Evolutionary conservation across 495 filamentous ascomycete species (phyloP).

Genomic region (Aspergillus panamensis): DNA sequence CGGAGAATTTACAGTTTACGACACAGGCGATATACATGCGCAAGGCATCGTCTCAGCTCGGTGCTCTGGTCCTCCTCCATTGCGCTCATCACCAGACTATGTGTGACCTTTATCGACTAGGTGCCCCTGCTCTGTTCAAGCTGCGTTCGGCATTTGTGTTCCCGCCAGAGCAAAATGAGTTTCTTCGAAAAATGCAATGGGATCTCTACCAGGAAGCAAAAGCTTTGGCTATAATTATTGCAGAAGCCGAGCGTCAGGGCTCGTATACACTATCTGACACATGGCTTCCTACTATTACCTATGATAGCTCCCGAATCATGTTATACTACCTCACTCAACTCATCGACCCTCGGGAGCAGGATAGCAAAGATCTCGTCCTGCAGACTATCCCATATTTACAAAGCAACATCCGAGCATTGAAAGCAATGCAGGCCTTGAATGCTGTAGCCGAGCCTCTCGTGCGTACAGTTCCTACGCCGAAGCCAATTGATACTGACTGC

Average conservation of each 20-base stretch:
- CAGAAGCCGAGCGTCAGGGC: slow-evolving; percentile 26
- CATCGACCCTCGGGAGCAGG: slow-evolving; percentile 24
- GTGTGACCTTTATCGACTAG: slow-evolving; percentile 34
- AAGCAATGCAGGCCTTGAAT: slow-evolving; percentile 26
- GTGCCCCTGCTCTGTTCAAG: slow-evolving; percentile 32
- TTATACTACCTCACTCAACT: slow-evolving; percentile 34
- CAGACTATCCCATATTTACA: slow-evolving; percentile 26
- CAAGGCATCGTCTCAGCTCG: slow-evolving; percentile 30
- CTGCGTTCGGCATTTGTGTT: slow-evolving; percentile 32
- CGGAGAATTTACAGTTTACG: slow-evolving; percentile 28
- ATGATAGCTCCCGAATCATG: slow-evolving; percentile 35
- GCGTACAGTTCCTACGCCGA: background rate
- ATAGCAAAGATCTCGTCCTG: slow-evolving; percentile 21
- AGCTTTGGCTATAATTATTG: slow-evolving; percentile 28
- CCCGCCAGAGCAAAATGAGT: slow-evolving; percentile 27
- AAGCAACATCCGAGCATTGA: slow-evolving; percentile 29
- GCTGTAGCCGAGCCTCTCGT: slow-evolving; percentile 23
- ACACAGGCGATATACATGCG: slow-evolving; percentile 32
- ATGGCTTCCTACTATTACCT: slow-evolving; percentile 35
- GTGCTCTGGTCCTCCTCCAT: slow-evolving; percentile 30
- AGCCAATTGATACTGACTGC: background rate
- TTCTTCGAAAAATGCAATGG: slow-evolving; percentile 23
- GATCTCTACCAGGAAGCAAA: slow-evolving; percentile 30
- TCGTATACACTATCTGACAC: slow-evolving; percentile 28
- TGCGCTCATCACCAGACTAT: slow-evolving; percentile 33